phyloP scores from a whole-genome alignment of 2,329 filamentous ascomycete genomes.

The Gaeumannomyces sp. region DNA sequence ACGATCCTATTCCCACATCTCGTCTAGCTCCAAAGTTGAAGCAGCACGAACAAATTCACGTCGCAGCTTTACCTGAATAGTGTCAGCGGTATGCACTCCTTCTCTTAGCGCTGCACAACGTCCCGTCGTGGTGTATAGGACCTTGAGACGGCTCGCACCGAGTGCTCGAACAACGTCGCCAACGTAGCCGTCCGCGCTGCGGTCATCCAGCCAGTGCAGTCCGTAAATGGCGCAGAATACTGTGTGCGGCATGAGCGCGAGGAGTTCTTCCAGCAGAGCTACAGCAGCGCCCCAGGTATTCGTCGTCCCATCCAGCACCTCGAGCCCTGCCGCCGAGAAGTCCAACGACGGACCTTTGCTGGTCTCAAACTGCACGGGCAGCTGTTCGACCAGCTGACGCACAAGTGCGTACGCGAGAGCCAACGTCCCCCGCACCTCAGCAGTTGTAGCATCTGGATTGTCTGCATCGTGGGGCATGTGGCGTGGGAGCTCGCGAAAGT shows the following conservation, averaged over 20 bases:
- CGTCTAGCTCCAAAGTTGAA: too few species aligned
- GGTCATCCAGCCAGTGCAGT: constrained; percentile 2
- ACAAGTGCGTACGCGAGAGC: constrained; percentile 11
- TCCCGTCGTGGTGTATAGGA: not conserved
- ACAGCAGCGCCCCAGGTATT: not conserved
- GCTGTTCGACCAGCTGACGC: constrained; percentile 15
- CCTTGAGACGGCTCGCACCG: not conserved
- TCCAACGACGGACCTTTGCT: not conserved
- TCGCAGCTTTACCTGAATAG: not conserved
- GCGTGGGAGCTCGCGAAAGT: constrained; percentile 16
- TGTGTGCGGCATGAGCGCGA: not conserved
- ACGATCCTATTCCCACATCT: not conserved
- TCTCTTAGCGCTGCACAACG: not conserved
- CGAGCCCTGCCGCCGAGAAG: not conserved
- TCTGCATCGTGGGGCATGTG: not conserved
- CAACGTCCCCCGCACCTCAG: constrained; percentile 7
- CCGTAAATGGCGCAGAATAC: not conserved
- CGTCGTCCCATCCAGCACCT: not conserved
- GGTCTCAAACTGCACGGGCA: constrained; percentile 10
- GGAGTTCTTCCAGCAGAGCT: not conserved
- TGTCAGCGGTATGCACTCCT: not conserved
- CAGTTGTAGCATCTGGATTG: not conserved
- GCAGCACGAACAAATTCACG: too few species aligned
- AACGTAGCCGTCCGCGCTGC: not conserved
- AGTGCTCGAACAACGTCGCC: not conserved